Base-by-base conservation (phyloP, 768 basidiomycete genomes). In the Pleurotus salmoneostramineus region DNA sequence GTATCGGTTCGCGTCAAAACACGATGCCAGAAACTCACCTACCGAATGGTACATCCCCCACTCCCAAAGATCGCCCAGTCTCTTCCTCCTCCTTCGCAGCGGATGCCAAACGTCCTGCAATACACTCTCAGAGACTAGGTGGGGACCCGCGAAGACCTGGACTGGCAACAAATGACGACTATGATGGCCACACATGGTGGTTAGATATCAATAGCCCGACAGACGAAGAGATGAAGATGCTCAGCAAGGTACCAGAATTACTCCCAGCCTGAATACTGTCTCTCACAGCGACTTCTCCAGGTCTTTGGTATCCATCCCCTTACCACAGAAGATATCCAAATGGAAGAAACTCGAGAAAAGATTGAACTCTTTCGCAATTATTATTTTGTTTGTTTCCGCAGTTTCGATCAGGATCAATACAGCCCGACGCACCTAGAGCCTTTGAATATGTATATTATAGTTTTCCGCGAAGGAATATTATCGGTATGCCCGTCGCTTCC, bases 331-430 rank as follows among this genome's bases (percentile, higher is more conserved):
- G 97, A 99, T 77, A 98, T 99, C 68, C 88, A 92, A 67, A 97
- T 98, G 89, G 97, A 99, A 72, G 97, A 99, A 77, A 91, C 95
- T 42, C 93, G 97, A 66, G 97, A 99, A 77, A 99, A 99, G 79
- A 99, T 99, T 65, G 97, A 99, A 71, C 84, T 99, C 15, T 99
- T 98, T 82, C 83, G 95, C 56, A 96, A 96, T 69, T 99, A 99
- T 71, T 98, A 98, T 70, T 85, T 99, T 55, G 97, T 98, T 60
- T 98, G 96, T 80, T 99, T 99, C 79, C 89, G 97, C 61, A 91
- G 93, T 62, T 98, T 99, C 76, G 97, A 99, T 72, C 97, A 99
- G 77, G 97, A 98, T 71, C 90, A 87, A 21, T 98, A 98, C 76
- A 93, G 91, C 65, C 95, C 95, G 14, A 98, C 95, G 1, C 88